Evolutionary conservation across 495 filamentous ascomycete species (phyloP).

Genomic region (Penicillium odoratum): DNA sequence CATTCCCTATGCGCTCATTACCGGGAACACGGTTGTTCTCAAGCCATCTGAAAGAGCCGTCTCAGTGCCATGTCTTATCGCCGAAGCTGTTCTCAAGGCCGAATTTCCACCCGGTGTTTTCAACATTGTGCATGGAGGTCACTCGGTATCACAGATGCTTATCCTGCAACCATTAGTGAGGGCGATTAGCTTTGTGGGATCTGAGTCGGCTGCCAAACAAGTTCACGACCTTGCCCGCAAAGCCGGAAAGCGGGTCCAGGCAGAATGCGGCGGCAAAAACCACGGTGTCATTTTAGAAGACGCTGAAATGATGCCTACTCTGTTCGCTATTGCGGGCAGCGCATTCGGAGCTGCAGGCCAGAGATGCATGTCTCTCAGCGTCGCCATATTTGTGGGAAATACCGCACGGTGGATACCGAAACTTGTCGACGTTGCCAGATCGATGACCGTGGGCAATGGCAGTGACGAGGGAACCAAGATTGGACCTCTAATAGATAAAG

Average conservation of each 20-base stretch:
- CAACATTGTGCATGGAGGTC: constrained; percentile 31
- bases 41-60: constrained; percentile 8
- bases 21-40: constrained; percentile 8
- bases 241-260: constrained; percentile 28
- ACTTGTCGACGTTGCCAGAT: constrained; percentile 8
- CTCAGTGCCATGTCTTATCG: constrained; percentile 19
- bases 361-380: constrained; percentile 31
- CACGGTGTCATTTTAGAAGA: constrained; percentile 33
- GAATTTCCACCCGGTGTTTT: constrained; percentile 30
- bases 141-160: constrained; percentile 17
- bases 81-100: constrained; percentile 22
- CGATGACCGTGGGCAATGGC: constrained; percentile 27
- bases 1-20: constrained; percentile 8
- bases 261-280: constrained; percentile 33
- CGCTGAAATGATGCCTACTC: constrained; percentile 28
- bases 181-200: constrained; percentile 32
- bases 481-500: constrained; percentile 27
- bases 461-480: constrained; percentile 26
- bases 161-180: constrained; percentile 26
- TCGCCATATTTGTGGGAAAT: constrained; percentile 32
- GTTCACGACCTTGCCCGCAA: constrained; percentile 27
- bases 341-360: constrained; percentile 35
- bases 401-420: constrained; percentile 9
- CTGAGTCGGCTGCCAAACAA: constrained; percentile 23
- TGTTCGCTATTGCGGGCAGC: constrained; percentile 31